Conservation (phyloP, 2,329 filamentous ascomycete genomes). For the Xylaria sp. region DNA sequence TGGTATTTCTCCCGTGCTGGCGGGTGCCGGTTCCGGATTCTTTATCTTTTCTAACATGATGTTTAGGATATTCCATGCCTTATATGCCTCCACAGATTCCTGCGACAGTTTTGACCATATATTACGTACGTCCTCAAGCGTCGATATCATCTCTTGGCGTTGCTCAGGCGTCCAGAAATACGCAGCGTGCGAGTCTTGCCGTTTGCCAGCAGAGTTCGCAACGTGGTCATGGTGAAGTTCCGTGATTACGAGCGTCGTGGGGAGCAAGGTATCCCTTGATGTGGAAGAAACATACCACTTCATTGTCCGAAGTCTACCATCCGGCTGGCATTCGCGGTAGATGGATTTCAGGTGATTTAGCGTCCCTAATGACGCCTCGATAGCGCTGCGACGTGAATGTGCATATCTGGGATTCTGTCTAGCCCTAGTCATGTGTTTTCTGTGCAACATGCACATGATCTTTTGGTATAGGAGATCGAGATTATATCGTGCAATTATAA, state of each 20-base stretch:
- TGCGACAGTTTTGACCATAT: slow-evolving; percentile 86
- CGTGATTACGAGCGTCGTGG: slow-evolving; percentile 84
- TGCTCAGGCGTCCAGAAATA: slow-evolving; percentile 69
- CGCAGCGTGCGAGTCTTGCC: slow-evolving; percentile 57
- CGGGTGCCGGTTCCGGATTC: slow-evolving; percentile 52
- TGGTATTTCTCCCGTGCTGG: slow-evolving; percentile 29
- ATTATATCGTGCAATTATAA: slow-evolving; percentile 86
- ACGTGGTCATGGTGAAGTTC: slow-evolving; percentile 80
- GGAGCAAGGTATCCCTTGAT: slow-evolving; percentile 86
- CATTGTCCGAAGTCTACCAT: slow-evolving; percentile 76
- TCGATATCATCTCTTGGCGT: slow-evolving; percentile 78
- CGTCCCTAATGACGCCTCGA: slow-evolving; percentile 87
- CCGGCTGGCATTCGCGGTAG: slow-evolving; percentile 77
- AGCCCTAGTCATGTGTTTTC: slow-evolving; percentile 84
- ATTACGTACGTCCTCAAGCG: slow-evolving; percentile 75
- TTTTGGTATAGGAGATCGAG: slow-evolving; percentile 89
- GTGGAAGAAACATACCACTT: slow-evolving; percentile 83
- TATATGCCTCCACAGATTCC: slow-evolving; percentile 87
- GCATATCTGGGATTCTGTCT: slow-evolving; percentile 82
- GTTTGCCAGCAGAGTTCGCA: slow-evolving; percentile 55
- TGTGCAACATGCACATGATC: slow-evolving; percentile 87
- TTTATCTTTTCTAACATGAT: slow-evolving; percentile 86
- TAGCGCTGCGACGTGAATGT: slow-evolving; percentile 83
- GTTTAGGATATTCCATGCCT: slow-evolving; percentile 82
- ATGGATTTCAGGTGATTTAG: slow-evolving; percentile 81